Evolutionary conservation across 768 basidiomycete species (phyloP).

Genomic region (Coprinellus aureogranulatus): DNA sequence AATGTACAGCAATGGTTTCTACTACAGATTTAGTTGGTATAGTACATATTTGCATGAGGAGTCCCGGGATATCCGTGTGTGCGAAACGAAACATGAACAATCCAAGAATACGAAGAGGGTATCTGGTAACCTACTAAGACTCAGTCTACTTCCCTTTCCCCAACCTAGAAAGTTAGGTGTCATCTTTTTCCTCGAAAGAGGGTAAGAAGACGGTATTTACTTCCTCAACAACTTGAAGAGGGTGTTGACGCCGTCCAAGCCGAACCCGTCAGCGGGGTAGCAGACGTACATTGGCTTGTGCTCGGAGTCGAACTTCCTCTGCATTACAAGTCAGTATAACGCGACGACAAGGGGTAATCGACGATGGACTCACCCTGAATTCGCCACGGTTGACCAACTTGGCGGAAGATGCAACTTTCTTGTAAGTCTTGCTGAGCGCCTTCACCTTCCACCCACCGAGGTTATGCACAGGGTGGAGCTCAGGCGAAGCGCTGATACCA

Average conservation of each 20-base stretch:
- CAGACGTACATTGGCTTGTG: conserved; percentile 48
- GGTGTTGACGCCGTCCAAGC: conserved; percentile 43
- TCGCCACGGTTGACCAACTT: conserved; percentile 42
- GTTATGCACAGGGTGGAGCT: conserved; percentile 40
- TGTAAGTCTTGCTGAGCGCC: conserved; percentile 43
- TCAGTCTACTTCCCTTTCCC: too few species aligned
- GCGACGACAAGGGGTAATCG: not conserved
- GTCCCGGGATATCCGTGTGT: too few species aligned
- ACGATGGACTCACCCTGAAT: conserved; percentile 36
- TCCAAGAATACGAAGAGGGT: not conserved
- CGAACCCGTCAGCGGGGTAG: conserved; percentile 48
- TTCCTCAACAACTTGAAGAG: conserved; percentile 40
- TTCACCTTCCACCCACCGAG: conserved; percentile 47
- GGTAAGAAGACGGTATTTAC: conserved; percentile 13
- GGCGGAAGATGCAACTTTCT: conserved; percentile 35
- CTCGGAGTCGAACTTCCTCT: conserved; percentile 47
- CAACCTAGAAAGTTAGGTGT: too few species aligned
- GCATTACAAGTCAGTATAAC: conserved; percentile 6
- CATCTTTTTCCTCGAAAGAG: too few species aligned
- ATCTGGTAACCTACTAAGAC: too few species aligned
- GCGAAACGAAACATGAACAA: too few species aligned
- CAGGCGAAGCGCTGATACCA: conserved; percentile 44
- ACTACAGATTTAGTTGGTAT: too few species aligned
- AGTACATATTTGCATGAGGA: too few species aligned
- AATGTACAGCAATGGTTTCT: too few species aligned